Base-by-base conservation (phyloP, 2,329 filamentous ascomycete genomes). In the Beauveria pseudobassiana region DNA sequence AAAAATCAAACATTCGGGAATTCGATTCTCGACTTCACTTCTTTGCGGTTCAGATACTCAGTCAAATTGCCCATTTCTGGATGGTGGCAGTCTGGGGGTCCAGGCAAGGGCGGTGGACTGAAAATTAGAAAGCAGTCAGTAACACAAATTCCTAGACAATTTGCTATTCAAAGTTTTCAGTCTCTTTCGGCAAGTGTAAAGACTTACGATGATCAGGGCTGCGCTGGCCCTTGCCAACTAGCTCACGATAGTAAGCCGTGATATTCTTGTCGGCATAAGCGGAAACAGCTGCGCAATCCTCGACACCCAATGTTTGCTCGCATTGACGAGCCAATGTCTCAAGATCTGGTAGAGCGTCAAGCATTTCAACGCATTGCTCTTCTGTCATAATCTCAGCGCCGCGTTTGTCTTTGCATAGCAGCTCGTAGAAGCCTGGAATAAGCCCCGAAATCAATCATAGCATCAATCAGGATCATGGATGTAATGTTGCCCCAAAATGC, bases 291-390 rank as follows among this genome's bases (percentile, higher is more conserved):
- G 14, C 51, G 38, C 92, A 96, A 77, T 96, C 92, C 51, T 90
- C 95, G 66, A 88, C 81, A 62, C 88, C 88, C 75, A 96, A 91
- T 57, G 91, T 96, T 65, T 96, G 82, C 75, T 92, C 92, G 74
- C 96, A 96, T 61, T 91, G 52, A 20, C 53, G 38, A 1, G 69
- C 65, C 0, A 82, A 69, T 1, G 76, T 69, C 66, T 78, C 73
- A 64, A 77, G 78, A 22, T 78, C 74, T 5, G 78, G 78, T 34
- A 81, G 68, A 50, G 75, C 74, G 4, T 71, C 68, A 2, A 78
- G 76, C 64, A 69, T 65, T 7, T n/a, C 2, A 28, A 63, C 65
- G 49, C 68, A 70, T 7, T 43, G 54, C 24, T 59, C 65, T 18
- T 55, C 62, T 24, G 66, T 67, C 22, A 68, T 24, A 2, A 70